A percentile compares a stretch with the other conserved stretches of the same genome.
These are phyloP conservation scores for Leucocoprinus birnbaumii DNA, from an alignment of 768 basidiomycete genomes.

Conservation along the genomic window DNA sequence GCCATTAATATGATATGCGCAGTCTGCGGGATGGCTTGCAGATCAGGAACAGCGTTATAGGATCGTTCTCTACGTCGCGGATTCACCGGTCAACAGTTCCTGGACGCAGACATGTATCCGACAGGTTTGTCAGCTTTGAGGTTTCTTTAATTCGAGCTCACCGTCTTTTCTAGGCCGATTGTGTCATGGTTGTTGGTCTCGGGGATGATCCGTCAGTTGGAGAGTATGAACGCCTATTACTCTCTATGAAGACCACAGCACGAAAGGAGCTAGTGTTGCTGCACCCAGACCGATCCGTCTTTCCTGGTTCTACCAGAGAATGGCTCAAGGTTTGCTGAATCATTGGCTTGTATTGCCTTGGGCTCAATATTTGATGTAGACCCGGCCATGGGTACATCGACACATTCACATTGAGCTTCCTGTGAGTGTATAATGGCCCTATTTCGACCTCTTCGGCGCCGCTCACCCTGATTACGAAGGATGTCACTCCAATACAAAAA, in stretches of 20 bases:
- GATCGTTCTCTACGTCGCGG: slow-evolving; percentile 93
- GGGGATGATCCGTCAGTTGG: slow-evolving; percentile 89
- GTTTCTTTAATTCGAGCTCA: background rate
- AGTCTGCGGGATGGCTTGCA: slow-evolving; percentile 80
- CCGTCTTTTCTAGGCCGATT: slow-evolving; percentile 64
- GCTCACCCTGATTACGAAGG: slow-evolving; percentile 42
- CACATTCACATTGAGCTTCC: slow-evolving; percentile 94
- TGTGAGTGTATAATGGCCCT: slow-evolving; percentile 42
- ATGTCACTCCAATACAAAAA: slow-evolving; percentile 66
- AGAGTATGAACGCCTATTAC: slow-evolving; percentile 89
- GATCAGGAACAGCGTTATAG: slow-evolving; percentile 93
- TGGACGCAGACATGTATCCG: slow-evolving; percentile 99
- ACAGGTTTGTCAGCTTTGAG: slow-evolving; percentile 48
- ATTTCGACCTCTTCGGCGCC: background rate
- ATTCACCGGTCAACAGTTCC: slow-evolving; percentile 90
- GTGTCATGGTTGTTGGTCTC: slow-evolving; percentile 91
- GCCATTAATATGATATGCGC: background rate
- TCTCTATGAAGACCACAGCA: slow-evolving; percentile 98
- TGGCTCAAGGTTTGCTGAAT: slow-evolving; percentile 80
- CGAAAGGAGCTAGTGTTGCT: slow-evolving; percentile 93
- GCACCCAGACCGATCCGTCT: slow-evolving; percentile 87
- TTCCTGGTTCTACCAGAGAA: slow-evolving; percentile 88
- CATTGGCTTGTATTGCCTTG: background rate
- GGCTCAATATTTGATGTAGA: slow-evolving; percentile 41
- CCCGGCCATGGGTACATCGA: slow-evolving; percentile 93